Evolutionary conservation across 208 protist species (phyloP).

Genomic region (Wallacemonas sp.): DNA sequence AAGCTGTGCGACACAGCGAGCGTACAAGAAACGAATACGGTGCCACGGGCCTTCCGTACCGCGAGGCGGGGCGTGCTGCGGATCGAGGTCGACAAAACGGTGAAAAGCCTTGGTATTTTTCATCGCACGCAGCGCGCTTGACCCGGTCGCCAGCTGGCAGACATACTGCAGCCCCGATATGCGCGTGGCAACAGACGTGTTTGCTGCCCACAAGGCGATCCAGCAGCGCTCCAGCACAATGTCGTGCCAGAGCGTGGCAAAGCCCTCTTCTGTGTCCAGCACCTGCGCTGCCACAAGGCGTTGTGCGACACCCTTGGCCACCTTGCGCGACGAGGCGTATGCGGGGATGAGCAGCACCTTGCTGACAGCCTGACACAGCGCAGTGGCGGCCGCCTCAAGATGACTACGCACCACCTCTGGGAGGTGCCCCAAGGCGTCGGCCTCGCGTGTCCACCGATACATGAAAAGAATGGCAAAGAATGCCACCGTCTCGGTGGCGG

Average conservation of each 20-base stretch:
- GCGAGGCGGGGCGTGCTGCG: constrained; percentile 12
- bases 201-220: constrained; percentile 3
- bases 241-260: background rate
- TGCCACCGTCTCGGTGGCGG: background rate
- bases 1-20: constrained; percentile 35
- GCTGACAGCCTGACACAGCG: background rate
- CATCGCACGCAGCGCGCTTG: constrained; percentile 29
- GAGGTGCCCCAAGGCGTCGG: background rate
- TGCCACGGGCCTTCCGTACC: background rate
- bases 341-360: constrained; percentile 5
- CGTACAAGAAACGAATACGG: constrained; percentile 31
- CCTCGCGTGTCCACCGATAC: background rate
- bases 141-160: constrained; percentile 28
- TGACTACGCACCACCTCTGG: background rate
- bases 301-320: background rate
- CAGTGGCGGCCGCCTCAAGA: constrained; percentile 4
- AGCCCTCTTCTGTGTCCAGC: background rate
- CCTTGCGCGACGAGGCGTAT: constrained; percentile 4
- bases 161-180: constrained; percentile 28
- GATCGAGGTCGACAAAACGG: constrained; percentile 8
- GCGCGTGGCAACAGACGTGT: constrained; percentile 17
- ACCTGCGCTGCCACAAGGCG: constrained; percentile 12
- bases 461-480: constrained; percentile 17
- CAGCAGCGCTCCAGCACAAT: constrained; percentile 8
- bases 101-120: constrained; percentile 2